Percentiles rank a stretch among this genome's conserved stretches.
Evolutionary conservation across 495 filamentous ascomycete species (phyloP).

Genomic region (Lasiosphaeria hispida): DNA sequence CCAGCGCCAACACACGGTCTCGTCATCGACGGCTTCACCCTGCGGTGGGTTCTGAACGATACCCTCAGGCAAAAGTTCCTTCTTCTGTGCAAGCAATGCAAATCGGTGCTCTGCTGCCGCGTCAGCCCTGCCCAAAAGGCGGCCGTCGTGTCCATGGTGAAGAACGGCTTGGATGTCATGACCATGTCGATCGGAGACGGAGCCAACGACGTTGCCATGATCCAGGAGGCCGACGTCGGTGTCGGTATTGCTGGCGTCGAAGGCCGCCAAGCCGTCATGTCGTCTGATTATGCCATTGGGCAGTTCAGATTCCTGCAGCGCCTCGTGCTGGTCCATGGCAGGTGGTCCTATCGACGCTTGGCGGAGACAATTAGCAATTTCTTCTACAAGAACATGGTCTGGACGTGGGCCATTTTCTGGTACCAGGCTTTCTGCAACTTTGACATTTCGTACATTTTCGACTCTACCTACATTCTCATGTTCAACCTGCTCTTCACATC

Average conservation of each 20-base stretch:
- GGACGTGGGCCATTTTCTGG: constrained; percentile 98
- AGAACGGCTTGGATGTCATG: constrained; percentile 92
- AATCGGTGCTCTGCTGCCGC: constrained; percentile 94
- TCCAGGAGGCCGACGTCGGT: constrained; percentile 97
- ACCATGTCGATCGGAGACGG: constrained; percentile 95
- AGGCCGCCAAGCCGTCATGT: constrained; percentile 97
- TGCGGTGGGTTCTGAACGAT: constrained; percentile 85
- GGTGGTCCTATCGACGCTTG: constrained; percentile 92
- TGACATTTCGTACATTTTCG: constrained; percentile 93
- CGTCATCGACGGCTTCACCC: constrained; percentile 91
- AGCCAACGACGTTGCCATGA: constrained; percentile 99
- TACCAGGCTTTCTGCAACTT: constrained; percentile 94
- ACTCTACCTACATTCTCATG: constrained; percentile 94
- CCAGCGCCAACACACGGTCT: constrained; percentile 91
- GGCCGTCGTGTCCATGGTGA: constrained; percentile 92
- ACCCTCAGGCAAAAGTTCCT: constrained; percentile 86
- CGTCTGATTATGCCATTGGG: constrained; percentile 95
- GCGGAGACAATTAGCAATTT: constrained; percentile 97
- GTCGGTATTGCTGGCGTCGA: constrained; percentile 98
- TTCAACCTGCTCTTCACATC: constrained; percentile 98
- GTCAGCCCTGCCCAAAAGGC: constrained; percentile 97
- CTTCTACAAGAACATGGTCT: constrained; percentile 99
- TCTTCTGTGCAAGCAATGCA: constrained; percentile 95
- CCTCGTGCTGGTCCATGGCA: constrained; percentile 89
- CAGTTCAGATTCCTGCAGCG: constrained; percentile 95